A percentile compares a stretch with the other conserved stretches of the same genome.
Evolutionary conservation across 805 yeast genomes (phyloP).

Genomic region (Nakazawaea pomicola): DNA sequence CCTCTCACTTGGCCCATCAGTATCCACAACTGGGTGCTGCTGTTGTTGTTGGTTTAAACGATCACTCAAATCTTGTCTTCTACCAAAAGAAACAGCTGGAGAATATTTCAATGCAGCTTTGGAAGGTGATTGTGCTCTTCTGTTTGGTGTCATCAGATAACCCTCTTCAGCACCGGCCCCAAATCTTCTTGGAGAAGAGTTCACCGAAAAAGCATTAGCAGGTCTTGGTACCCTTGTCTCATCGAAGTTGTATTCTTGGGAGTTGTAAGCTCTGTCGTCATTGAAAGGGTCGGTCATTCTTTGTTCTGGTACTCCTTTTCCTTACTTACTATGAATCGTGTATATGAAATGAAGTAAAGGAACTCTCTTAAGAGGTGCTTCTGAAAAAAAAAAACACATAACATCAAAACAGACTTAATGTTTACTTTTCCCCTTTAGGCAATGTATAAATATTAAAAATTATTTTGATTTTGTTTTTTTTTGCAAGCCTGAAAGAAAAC

Average conservation of each 20-base stretch:
- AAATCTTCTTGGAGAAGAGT: constrained; percentile 25
- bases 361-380: too few species aligned
- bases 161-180: too few species aligned
- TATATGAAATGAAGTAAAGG: too few species aligned
- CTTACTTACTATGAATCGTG: too few species aligned
- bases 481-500: too few species aligned
- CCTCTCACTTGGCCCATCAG: constrained; percentile 42
- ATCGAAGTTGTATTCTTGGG: constrained; percentile 14
- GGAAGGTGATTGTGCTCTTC: constrained; percentile 24
- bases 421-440: constrained; percentile 1
- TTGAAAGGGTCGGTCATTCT: constrained; percentile 23
- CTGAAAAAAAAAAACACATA: too few species aligned
- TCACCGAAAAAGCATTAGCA: constrained; percentile 25
- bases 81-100: constrained; percentile 36
- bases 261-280: constrained; percentile 21
- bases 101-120: constrained; percentile 36
- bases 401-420: background rate
- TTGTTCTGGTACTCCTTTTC: background rate
- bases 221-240: constrained; percentile 25
- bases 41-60: constrained; percentile 11
- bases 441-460: constrained; percentile 1
- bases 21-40: constrained; percentile 18
- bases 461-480: too few species aligned
- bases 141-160: constrained; percentile 1
- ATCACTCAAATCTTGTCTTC: constrained; percentile 17